Conservation (phyloP, 2,329 filamentous ascomycete species). For the Cladophialophora chaetospira region DNA sequence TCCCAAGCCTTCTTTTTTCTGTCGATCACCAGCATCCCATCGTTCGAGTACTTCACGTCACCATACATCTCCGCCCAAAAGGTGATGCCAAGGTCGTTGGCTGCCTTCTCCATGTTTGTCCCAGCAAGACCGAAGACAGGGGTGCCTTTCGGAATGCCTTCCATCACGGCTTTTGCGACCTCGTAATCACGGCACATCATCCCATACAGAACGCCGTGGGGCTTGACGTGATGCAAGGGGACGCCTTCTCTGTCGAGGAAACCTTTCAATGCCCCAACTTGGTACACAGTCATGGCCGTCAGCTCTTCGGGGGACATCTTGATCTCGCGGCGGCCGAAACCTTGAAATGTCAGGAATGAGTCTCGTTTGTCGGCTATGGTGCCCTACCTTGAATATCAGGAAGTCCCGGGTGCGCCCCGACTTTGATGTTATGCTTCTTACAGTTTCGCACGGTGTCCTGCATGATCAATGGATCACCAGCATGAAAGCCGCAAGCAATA, state of each 20-base stretch:
- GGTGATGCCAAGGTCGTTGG: slow-evolving; percentile 54
- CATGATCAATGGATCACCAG: slow-evolving; percentile 67
- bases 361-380: not conserved
- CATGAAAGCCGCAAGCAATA: slow-evolving; percentile 63
- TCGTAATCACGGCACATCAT: slow-evolving; percentile 58
- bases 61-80: slow-evolving; percentile 59
- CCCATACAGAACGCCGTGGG: slow-evolving; percentile 62
- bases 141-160: slow-evolving; percentile 53
- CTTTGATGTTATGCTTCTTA: slow-evolving; percentile 58
- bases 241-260: slow-evolving; percentile 61
- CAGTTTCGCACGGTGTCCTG: slow-evolving; percentile 59
- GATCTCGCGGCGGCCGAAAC: slow-evolving; percentile 66
- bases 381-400: slow-evolving; percentile 49
- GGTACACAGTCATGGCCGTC: slow-evolving; percentile 61
- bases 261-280: slow-evolving; percentile 63
- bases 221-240: slow-evolving; percentile 63
- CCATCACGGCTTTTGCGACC: slow-evolving; percentile 55
- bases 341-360: slow-evolving; percentile 42
- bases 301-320: slow-evolving; percentile 59
- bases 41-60: slow-evolving; percentile 58
- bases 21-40: slow-evolving; percentile 57
- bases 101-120: slow-evolving; percentile 57
- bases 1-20: slow-evolving; percentile 59
- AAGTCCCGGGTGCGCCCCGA: slow-evolving; percentile 65
- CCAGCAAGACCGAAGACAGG: slow-evolving; percentile 59